A percentile compares a stretch with the other conserved stretches of the same genome.
Conservation (phyloP, 2,329 filamentous ascomycete species). For the Biscogniauxia sp. region DNA sequence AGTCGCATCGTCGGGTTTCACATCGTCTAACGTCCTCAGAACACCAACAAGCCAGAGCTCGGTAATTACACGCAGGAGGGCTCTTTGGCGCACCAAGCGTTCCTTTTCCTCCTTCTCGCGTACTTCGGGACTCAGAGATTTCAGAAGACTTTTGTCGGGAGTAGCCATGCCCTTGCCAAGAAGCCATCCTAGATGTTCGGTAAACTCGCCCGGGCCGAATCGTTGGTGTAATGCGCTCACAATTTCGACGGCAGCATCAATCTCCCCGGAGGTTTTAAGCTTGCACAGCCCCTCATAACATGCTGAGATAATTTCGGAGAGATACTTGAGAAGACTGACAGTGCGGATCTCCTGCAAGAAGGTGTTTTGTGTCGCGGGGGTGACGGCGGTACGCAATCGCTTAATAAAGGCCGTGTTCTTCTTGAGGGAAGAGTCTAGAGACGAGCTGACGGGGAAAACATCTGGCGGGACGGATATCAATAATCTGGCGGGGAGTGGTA, state of each 20-base stretch:
- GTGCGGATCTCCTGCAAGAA: constrained; percentile 89
- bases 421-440: constrained; percentile 91
- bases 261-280: constrained; percentile 87
- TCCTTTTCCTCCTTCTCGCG: constrained; percentile 97
- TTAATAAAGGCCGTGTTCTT: constrained; percentile 99
- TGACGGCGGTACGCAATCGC: constrained; percentile 86
- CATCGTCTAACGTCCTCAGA: constrained; percentile 73
- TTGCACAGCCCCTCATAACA: constrained; percentile 93
- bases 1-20: constrained; percentile 61
- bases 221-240: constrained; percentile 94
- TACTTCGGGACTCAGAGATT: constrained; percentile 73
- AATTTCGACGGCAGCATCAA: constrained; percentile 88
- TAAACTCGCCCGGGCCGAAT: constrained; percentile 88
- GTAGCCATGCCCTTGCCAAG: constrained; percentile 88
- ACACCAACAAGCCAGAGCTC: constrained; percentile 95
- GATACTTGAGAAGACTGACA: constrained; percentile 90
- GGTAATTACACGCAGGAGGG: constrained; percentile 84
- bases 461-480: constrained; percentile 48
- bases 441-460: constrained; percentile 72
- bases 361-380: constrained; percentile 71
- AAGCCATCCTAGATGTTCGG: constrained; percentile 87
- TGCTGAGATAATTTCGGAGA: constrained; percentile 94
- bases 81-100: constrained; percentile 77
- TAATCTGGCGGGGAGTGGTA: background rate
- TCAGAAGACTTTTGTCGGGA: constrained; percentile 80